phyloP scores from a whole-genome alignment of 2,329 filamentous ascomycete species.

The Pseudocercospora fijiensis region DNA sequence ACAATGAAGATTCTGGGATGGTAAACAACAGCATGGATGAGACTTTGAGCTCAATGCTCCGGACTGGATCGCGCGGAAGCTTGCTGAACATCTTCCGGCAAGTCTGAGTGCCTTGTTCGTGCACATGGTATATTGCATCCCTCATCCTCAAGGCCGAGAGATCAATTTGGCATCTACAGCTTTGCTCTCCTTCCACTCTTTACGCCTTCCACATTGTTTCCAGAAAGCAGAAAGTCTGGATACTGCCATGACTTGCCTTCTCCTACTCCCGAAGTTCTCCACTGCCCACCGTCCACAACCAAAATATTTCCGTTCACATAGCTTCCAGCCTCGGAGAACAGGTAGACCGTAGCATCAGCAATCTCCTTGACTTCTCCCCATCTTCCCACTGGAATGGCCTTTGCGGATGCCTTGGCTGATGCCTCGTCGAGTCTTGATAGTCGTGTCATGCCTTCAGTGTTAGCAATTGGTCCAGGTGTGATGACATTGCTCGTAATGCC shows the following conservation, averaged over 20 bases:
- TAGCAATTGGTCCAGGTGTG: constrained; percentile 79
- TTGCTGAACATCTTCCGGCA: too few relatives aligned
- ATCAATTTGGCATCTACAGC: constrained; percentile 44
- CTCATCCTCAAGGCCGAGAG: too few relatives aligned
- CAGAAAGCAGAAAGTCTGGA: constrained; percentile 60
- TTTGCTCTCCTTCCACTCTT: constrained; percentile 58
- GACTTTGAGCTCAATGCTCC: too few relatives aligned
- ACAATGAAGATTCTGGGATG: too few relatives aligned
- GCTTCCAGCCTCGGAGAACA: constrained; percentile 82
- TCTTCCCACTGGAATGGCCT: constrained; percentile 67
- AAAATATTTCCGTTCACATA: constrained; percentile 82
- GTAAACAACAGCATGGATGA: too few relatives aligned
- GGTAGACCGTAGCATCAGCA: constrained; percentile 83
- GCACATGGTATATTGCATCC: too few relatives aligned
- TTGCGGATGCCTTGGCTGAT: constrained; percentile 35
- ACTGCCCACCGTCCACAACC: constrained; percentile 62
- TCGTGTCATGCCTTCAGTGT: constrained; percentile 65
- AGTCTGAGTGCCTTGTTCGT: too few relatives aligned
- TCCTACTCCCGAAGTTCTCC: constrained; percentile 44
- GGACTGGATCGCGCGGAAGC: too few relatives aligned
- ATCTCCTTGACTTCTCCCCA: constrained; percentile 82
- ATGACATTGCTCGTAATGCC: constrained; percentile 88
- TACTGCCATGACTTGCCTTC: constrained; percentile 49
- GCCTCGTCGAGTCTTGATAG: constrained; percentile 39
- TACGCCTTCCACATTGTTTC: constrained; percentile 56